A percentile compares a stretch with the other conserved stretches of the same genome.
phyloP scores from a whole-genome alignment of 495 filamentous ascomycete genomes.

The Podospora conica region DNA sequence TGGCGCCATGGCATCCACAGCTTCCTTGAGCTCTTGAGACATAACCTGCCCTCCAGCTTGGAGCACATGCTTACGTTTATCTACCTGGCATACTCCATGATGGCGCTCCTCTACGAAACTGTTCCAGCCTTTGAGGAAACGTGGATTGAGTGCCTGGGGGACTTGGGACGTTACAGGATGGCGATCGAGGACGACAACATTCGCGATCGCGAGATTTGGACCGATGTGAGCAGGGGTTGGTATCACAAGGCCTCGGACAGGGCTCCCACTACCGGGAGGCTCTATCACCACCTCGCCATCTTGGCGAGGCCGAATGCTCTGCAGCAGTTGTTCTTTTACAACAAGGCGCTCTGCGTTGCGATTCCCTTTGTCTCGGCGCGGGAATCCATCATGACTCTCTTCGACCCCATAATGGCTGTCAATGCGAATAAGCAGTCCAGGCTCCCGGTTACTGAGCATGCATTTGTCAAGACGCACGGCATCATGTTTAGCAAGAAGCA shows the following conservation, averaged over 20 bases:
- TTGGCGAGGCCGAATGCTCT: conserved; percentile 66
- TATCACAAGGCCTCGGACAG: conserved; percentile 72
- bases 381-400: conserved; percentile 65
- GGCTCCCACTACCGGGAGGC: conserved; percentile 60
- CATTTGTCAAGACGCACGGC: conserved; percentile 60
- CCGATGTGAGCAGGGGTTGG: conserved; percentile 69
- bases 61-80: conserved; percentile 82
- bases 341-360: conserved; percentile 42
- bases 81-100: conserved; percentile 74
- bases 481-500: conserved; percentile 56
- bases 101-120: conserved; percentile 70
- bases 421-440: conserved; percentile 17
- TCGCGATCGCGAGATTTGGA: conserved; percentile 72
- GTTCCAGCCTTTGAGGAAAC: conserved; percentile 72
- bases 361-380: conserved; percentile 56
- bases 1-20: conserved; percentile 61
- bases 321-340: conserved; percentile 71
- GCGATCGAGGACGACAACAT: conserved; percentile 70
- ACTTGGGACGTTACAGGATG: conserved; percentile 62
- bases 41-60: conserved; percentile 59
- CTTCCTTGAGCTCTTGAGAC: conserved; percentile 66
- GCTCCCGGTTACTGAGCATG: conserved; percentile 30
- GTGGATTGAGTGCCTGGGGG: conserved; percentile 87
- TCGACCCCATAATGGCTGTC: conserved; percentile 55
- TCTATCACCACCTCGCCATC: conserved; percentile 83